Base-by-base conservation (phyloP, 2,329 filamentous ascomycete genomes). In the Diplocarpon rosae region DNA sequence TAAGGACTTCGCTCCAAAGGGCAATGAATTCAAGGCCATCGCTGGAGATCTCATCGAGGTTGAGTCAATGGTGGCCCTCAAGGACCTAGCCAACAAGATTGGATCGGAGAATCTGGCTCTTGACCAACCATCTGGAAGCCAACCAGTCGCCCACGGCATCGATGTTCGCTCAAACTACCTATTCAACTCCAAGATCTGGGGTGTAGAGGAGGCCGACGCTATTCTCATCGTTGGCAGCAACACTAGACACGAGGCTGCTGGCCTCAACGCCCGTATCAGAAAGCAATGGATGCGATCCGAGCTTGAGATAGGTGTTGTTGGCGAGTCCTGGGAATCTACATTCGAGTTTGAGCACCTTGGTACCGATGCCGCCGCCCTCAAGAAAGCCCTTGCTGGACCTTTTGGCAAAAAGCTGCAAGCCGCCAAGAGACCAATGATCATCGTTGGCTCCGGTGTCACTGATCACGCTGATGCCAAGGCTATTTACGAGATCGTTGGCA, bases 241-340 rank as follows among this genome's bases (percentile, higher is more conserved):
- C 71, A 85, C 92, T 33, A 80, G 92, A 56, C 87, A 94, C 62
- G 92, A 98, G 69, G 92, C 92, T 50, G 87, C 92, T 45, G 87
- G 92, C 38, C 76, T 98, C 36, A 98, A 98, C 62, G 89, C 90
- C 52, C 85, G 92, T 55, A 98, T 98, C 62, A 79, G 92, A 60
- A 98, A 98, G 73, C 89, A 95, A 66, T 98, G 90, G 85, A 73
- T 98, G 56, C 83, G 89, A 56, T 95, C 92, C 30, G 89, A 96
- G 57, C 78, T 98, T 17, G 84, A 96, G 65, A 79, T 98, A 58
- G 92, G 83, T 53, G 78, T 95, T 47, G 81, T 98, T 55, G 92
- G 92, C 52, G 85, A 95, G 69, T 69, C 80, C 32, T 98, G 90
- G 65, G 80, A 94, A 39, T 94, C 89, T 45, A 98, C 89, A 28